Conservation (phyloP, 139 green algal species). For the Coccomyxa sp. region DNA sequence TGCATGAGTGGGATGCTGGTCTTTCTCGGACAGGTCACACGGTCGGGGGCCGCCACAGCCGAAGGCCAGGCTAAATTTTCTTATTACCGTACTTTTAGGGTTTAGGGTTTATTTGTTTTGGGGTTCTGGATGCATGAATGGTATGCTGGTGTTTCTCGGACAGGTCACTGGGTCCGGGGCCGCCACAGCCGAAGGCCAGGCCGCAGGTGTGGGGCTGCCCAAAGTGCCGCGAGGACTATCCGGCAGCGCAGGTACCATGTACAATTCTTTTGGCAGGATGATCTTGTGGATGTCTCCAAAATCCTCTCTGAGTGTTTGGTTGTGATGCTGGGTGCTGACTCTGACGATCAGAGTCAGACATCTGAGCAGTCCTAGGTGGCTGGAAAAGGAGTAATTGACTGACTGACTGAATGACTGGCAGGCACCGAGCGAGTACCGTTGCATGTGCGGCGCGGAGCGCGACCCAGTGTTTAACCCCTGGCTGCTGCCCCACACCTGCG, state of each 20-base stretch:
- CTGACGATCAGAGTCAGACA: no score
- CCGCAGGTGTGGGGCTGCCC: conserved; percentile 62
- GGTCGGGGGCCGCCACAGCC: not conserved
- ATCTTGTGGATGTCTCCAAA: no score
- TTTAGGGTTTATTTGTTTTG: no score
- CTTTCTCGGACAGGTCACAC: not conserved
- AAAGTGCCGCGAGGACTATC: conserved; percentile 69
- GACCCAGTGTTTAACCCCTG: conserved; percentile 52
- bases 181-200: not conserved
- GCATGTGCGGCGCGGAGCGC: conserved; percentile 67
- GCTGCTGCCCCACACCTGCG: conserved; percentile 64
- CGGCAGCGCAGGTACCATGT: not conserved
- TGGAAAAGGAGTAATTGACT: no score
- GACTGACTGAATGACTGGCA: not conserved
- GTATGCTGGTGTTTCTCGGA: not conserved
- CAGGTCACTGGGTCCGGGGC: not conserved
- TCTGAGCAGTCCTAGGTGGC: no score
- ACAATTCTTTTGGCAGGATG: no score
- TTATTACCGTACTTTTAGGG: no score
- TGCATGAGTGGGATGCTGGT: not conserved
- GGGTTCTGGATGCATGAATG: not conserved
- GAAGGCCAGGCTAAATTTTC: not conserved
- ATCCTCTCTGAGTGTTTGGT: no score
- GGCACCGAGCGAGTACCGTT: conserved; percentile 55
- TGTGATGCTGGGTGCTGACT: no score